These are phyloP conservation scores for Puccinia polysora DNA, from an alignment of 1,284 basidiomycete species.

Conservation along the genomic window DNA sequence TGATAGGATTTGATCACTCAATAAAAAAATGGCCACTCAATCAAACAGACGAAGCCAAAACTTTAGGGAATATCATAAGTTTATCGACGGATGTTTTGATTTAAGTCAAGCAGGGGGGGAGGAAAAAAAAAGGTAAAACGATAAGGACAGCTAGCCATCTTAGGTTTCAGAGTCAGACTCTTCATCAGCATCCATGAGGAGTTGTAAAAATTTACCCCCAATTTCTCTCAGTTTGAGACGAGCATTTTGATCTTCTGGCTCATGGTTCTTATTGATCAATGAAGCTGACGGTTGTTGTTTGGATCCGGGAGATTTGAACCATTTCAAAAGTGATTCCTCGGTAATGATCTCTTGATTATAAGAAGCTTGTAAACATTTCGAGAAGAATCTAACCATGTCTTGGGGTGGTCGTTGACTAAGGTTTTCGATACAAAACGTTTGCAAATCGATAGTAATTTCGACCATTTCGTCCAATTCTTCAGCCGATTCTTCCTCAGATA, in stretches of 20 bases:
- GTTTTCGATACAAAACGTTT: conserved; percentile 50
- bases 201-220: conserved; percentile 54
- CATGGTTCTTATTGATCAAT: neutral
- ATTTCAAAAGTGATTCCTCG: conserved; percentile 54
- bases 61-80: too few relatives aligned
- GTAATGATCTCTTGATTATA: conserved; percentile 56
- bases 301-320: conserved; percentile 52
- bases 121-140: too few relatives aligned
- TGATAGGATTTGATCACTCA: too few relatives aligned
- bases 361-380: conserved; percentile 54
- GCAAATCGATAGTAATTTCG: conserved; percentile 50
- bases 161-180: too few relatives aligned
- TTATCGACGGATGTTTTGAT: too few relatives aligned
- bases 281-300: conserved; percentile 13
- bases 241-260: conserved; percentile 50
- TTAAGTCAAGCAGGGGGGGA: too few relatives aligned
- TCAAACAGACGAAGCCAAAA: too few relatives aligned
- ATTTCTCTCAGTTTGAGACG: conserved; percentile 51
- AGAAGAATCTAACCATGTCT: conserved; percentile 50
- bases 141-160: too few relatives aligned
- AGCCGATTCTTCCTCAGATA: conserved; percentile 44
- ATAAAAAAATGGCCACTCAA: too few relatives aligned
- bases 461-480: conserved; percentile 52
- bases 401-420: conserved; percentile 25
- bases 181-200: conserved; percentile 53